phyloP scores from a whole-genome alignment of 2,329 filamentous ascomycete genomes.

The Graphilbum fragrans region DNA sequence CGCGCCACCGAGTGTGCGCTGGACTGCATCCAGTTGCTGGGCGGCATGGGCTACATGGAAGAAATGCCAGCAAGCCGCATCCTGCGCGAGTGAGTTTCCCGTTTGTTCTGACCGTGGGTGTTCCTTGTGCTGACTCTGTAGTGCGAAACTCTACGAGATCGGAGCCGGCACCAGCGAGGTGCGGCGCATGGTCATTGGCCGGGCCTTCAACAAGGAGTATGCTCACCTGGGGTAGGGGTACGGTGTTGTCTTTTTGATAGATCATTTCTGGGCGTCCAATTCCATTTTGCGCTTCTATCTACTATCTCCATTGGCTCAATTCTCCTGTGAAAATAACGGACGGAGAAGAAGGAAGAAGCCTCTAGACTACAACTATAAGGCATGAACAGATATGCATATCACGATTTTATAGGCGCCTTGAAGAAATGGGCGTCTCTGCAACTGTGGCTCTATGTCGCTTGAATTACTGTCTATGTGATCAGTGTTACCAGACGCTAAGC shows the following conservation, averaged over 20 bases:
- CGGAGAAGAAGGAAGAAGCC: too few species aligned
- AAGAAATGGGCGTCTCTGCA: too few species aligned
- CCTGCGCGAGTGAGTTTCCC: constrained; percentile 48
- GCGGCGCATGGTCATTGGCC: constrained; percentile 83
- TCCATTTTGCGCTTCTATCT: neutral
- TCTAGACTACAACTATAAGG: too few species aligned
- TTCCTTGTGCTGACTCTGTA: constrained; percentile 13
- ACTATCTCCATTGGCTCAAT: neutral
- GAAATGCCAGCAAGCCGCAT: constrained; percentile 85
- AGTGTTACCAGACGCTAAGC: too few species aligned
- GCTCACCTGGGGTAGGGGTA: constrained; percentile 17
- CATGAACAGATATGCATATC: too few species aligned
- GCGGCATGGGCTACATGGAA: constrained; percentile 92
- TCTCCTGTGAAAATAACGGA: too few species aligned
- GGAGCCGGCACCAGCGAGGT: constrained; percentile 94
- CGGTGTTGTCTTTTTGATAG: neutral
- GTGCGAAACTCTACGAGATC: constrained; percentile 81
- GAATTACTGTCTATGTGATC: too few species aligned
- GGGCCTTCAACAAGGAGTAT: constrained; percentile 83
- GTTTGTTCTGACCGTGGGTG: neutral
- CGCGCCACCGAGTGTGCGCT: constrained; percentile 75
- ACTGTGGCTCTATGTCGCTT: too few species aligned
- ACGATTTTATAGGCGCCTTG: too few species aligned
- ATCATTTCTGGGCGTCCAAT: too few species aligned
- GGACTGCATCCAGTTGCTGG: constrained; percentile 84